Evolutionary conservation across 208 protist species (phyloP).

Genomic region (Strigomonas oncopelti): DNA sequence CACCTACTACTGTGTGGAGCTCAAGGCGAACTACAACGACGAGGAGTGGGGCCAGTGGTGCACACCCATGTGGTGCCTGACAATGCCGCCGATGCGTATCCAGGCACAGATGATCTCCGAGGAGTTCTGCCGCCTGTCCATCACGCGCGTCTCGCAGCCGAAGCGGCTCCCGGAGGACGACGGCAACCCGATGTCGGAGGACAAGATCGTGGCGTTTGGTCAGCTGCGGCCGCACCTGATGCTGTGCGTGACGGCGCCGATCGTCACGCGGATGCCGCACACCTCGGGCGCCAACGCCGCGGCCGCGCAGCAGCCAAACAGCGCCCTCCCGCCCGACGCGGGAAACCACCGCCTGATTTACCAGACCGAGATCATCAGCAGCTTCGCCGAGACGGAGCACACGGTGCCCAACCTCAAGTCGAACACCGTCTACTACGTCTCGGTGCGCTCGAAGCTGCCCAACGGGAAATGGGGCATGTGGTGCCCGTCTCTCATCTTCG

Average conservation of each 20-base stretch:
- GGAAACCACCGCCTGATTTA: slow-evolving; percentile 77
- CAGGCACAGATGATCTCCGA: slow-evolving; percentile 87
- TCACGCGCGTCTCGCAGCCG: slow-evolving; percentile 64
- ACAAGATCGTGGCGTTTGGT: slow-evolving; percentile 75
- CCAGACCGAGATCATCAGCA: slow-evolving; percentile 77
- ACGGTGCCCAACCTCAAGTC: slow-evolving; percentile 82
- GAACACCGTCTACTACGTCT: slow-evolving; percentile 86
- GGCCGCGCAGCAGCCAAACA: slow-evolving; percentile 52
- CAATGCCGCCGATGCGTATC: slow-evolving; percentile 85
- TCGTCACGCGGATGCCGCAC: slow-evolving; percentile 61
- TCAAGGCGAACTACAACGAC: slow-evolving; percentile 92
- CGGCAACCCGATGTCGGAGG: slow-evolving; percentile 66
- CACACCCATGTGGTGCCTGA: slow-evolving; percentile 85
- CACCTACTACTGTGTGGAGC: slow-evolving; percentile 88
- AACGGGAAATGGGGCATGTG: slow-evolving; percentile 90
- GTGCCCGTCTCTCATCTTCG: slow-evolving; percentile 74
- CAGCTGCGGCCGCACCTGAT: slow-evolving; percentile 73
- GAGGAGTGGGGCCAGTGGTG: slow-evolving; percentile 92
- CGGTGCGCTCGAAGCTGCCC: slow-evolving; percentile 79
- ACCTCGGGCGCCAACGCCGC: slow-evolving; percentile 31
- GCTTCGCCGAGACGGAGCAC: slow-evolving; percentile 53
- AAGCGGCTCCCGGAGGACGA: slow-evolving; percentile 85
- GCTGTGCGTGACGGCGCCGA: slow-evolving; percentile 89
- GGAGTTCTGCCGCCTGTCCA: slow-evolving; percentile 78
- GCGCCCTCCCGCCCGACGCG: slow-evolving; percentile 67